Evolutionary conservation across 2,329 filamentous ascomycete genomes (phyloP), one percentile per base, ranked within the genome.

Genomic region (Rhynchosporium secalis): DNA sequence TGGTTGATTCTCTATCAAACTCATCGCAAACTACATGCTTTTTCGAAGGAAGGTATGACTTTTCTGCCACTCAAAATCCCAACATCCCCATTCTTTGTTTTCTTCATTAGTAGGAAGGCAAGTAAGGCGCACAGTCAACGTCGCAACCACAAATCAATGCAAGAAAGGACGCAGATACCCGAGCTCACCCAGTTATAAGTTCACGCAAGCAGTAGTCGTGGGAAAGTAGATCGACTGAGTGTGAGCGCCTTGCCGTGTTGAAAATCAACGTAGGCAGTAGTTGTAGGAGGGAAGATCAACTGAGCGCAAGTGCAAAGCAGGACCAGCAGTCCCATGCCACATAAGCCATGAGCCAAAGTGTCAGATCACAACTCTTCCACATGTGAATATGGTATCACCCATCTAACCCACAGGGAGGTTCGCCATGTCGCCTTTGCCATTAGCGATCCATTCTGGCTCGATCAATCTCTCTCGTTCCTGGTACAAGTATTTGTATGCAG

Each of bases 401-500:
- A 71, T 69, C 36, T 64, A 74, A 52, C 67, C 70, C 58, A 69
- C 66, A 59, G 92, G 91, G 60, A 96, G 82, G 68, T 86, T 88
- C 48, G 84, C 84, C 75, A 91, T 81, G 68, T 87, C 87, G 43
- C 87, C 90, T 71, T 84, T 83, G 62, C 89, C 89, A 63, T 87
- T 86, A 60, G 83, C 81, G 59, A 94, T 81, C 86, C 91, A 94
- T 64, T 89, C 86, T 57, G 86, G 80, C 69, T 89, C 86, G 71
- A 97, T 85, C 62, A 99, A 78, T 65, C 85, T 82, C 60, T 94
- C 87, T 56, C 87, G 85, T 55, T 89, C 87, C 20, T 83, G 81
- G 74, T 93, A 94, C 55, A 99, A 82, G 72, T 90, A 87, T 74
- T 95, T 95, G 80, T 98, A 99, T 0, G 94, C 93, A 31, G 91